Conservation (phyloP, 2,329 filamentous ascomycete species). For the Pseudocercospora eumusae region DNA sequence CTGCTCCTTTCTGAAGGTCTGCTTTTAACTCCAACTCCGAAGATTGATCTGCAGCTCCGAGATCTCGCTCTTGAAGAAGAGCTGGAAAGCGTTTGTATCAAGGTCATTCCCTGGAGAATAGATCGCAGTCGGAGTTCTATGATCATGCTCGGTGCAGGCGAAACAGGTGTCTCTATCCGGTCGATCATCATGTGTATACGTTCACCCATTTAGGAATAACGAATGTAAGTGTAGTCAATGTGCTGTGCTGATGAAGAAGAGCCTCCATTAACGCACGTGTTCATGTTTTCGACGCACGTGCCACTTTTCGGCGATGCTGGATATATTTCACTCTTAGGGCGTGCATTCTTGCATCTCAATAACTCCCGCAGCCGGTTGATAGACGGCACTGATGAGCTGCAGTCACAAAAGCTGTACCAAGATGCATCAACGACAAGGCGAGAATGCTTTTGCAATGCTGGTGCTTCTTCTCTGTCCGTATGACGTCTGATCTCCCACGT, state of each 20-base stretch:
- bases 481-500: not conserved
- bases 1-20: not conserved
- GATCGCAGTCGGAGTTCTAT: not conserved
- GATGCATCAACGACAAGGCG: too few species aligned
- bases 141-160: not conserved
- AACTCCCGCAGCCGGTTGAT: too few species aligned
- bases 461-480: not conserved
- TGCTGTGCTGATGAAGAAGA: too few species aligned
- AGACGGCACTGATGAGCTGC: too few species aligned
- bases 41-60: not conserved
- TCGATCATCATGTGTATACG: not conserved
- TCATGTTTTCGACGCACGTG: too few species aligned
- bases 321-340: too few species aligned
- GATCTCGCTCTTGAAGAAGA: not conserved
- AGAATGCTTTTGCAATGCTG: too few species aligned
- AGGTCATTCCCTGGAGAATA: constrained; percentile 2
- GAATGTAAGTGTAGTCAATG: not conserved
- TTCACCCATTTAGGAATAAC: not conserved
- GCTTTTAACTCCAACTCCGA: not conserved
- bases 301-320: too few species aligned
- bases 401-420: too few species aligned
- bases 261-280: not conserved
- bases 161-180: not conserved
- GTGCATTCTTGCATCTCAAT: too few species aligned
- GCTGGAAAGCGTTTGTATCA: not conserved